phyloP scores from a whole-genome alignment of 176 grass and related monocot genomes.

The Phoenix roebelenii region DNA sequence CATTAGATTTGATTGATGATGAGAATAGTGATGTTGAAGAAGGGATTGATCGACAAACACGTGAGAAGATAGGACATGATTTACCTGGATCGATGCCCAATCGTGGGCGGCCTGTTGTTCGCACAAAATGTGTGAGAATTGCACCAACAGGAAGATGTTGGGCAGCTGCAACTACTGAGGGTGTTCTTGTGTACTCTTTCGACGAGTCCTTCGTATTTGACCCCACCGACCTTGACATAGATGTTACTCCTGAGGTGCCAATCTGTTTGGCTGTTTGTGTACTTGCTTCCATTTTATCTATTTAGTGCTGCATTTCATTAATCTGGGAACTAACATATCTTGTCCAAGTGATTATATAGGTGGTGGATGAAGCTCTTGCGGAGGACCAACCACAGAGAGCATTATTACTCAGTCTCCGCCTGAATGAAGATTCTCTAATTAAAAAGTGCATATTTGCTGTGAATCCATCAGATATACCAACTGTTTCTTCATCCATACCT shows the following conservation, averaged over 20 bases:
- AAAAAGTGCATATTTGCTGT: constrained; percentile 89
- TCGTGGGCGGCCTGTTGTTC: constrained; percentile 59
- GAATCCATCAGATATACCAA: constrained; percentile 44
- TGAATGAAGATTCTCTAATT: constrained; percentile 84
- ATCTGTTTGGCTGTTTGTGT: neutral
- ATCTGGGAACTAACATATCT: neutral
- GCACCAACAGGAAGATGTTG: constrained; percentile 97
- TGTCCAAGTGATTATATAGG: constrained; percentile 29
- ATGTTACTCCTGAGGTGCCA: constrained; percentile 84
- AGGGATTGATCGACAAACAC: constrained; percentile 64
- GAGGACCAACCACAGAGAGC: constrained; percentile 73
- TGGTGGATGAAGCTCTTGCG: constrained; percentile 80
- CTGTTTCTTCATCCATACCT: constrained; percentile 53
- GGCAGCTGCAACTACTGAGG: constrained; percentile 85
- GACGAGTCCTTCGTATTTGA: constrained; percentile 89
- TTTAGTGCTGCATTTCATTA: neutral
- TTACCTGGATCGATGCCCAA: constrained; percentile 67
- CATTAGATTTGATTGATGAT: constrained; percentile 86
- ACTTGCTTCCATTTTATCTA: neutral
- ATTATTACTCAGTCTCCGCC: constrained; percentile 65
- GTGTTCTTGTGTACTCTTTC: constrained; percentile 81
- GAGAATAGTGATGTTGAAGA: constrained; percentile 77
- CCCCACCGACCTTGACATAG: constrained; percentile 86
- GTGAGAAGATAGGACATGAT: constrained; percentile 24
- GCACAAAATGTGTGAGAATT: constrained; percentile 77